Percentiles rank a stretch among this genome's conserved stretches.
phyloP scores from a whole-genome alignment of 305 asterid species.

The Euphrasia arctica region DNA sequence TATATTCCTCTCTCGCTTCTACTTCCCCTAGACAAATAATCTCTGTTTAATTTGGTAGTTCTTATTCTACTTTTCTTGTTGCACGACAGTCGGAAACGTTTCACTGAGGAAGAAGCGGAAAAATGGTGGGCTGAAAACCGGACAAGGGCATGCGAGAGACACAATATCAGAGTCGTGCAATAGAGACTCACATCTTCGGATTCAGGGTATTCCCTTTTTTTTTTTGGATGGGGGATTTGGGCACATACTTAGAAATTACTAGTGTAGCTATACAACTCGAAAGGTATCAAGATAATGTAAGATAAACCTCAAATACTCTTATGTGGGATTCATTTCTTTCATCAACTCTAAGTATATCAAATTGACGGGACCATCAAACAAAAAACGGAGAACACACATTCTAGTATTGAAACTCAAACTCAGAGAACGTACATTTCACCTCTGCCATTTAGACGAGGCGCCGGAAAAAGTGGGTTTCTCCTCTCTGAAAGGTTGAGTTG shows the following conservation, averaged over 20 bases:
- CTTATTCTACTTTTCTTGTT: background rate
- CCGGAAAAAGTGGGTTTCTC: conserved; percentile 38
- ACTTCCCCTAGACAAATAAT: background rate
- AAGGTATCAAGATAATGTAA: background rate
- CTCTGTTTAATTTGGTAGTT: too few species aligned
- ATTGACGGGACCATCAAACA: background rate
- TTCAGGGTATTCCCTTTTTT: background rate
- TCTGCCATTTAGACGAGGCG: conserved; percentile 30
- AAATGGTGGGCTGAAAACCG: conserved; percentile 88
- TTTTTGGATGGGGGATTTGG: background rate
- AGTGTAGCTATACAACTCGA: background rate
- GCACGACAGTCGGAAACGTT: conserved; percentile 60
- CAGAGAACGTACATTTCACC: conserved; percentile 22
- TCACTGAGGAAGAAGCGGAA: conserved; percentile 80
- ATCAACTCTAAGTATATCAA: background rate
- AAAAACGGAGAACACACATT: background rate
- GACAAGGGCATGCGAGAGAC: conserved; percentile 52
- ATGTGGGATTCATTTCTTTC: background rate
- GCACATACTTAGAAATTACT: background rate
- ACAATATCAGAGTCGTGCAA: conserved; percentile 43
- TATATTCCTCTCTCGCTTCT: conserved; percentile 24
- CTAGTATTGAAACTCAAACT: too few species aligned
- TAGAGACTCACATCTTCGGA: conserved; percentile 9
- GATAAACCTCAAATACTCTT: background rate
- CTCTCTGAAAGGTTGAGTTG: conserved; percentile 78